Evolutionary conservation across 768 basidiomycete genomes (phyloP), one percentile per base, ranked within the genome.

Genomic region (Suillus paluster): DNA sequence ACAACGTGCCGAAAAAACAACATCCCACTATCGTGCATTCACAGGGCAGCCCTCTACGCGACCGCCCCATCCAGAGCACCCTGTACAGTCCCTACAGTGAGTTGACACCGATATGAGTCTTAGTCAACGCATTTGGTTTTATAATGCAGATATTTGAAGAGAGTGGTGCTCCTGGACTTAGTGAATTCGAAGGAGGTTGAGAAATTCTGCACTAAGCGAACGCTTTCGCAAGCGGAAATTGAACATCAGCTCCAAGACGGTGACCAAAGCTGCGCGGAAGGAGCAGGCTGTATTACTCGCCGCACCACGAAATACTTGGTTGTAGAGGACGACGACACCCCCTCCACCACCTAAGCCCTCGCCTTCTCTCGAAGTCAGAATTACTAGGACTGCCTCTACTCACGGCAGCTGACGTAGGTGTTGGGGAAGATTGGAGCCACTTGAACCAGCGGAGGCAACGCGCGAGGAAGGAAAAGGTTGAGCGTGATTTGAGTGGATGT

Each of bases 71-170:
- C 70, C 79, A 0, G 76, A 79, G 10, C 81, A 87, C 64, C 78
- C 80, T 8, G 72, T 90, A 53, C 80, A 83, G 21, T 90, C 89
- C 15, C 75, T 86, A 59, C 76, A 69, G 88, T 84, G 60, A 50
- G 79, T 75, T 21, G 23, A 19, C 15, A 39, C 46, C 50, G 10
- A 19, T 45, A 17, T 21, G n/a, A 21, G 15, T 23, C 34, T 17
- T 5, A 25, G 4, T 49, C 41, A 42, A 50, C 25, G 21, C 21
- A 19, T 57, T 12, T 34, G 49, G 58, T 36, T 58, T 38, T 17
- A n/a, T 38, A 25, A 33, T 17, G 14, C 60, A 88, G 87, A 30
- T 88, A 84, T 67, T 71, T 90, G 44, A 89, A 88, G 70, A 77
- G 67, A 21, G 70, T 77, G 15, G 75, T 90, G 7, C 76, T 90